These are phyloP conservation scores for Cunninghamia lanceolata DNA, from an alignment of 75 land plant genomes.

Conservation along the genomic window DNA sequence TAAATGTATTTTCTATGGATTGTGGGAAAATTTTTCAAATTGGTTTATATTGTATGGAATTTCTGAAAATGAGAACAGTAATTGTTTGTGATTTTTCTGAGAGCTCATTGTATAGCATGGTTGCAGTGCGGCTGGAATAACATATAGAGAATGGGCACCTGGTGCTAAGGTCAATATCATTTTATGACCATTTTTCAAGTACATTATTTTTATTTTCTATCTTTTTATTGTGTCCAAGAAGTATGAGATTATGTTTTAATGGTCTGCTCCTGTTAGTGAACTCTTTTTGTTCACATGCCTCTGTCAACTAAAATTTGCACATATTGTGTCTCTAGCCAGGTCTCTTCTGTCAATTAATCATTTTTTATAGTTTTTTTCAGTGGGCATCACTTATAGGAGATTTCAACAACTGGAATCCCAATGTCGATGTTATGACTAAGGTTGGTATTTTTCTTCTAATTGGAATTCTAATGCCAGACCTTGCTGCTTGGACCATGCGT, in stretches of 20 bases:
- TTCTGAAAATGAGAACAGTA: background rate
- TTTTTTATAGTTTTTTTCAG: conserved; percentile 32
- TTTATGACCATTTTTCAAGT: conserved; percentile 1
- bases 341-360: background rate
- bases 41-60: background rate
- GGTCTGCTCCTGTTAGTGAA: background rate
- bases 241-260: background rate
- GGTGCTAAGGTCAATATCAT: conserved; percentile 73
- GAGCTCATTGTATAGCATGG: conserved; percentile 9
- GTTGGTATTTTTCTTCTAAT: conserved; percentile 30
- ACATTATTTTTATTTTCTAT: background rate
- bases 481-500: background rate
- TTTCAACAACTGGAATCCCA: conserved; percentile 93
- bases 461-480: background rate
- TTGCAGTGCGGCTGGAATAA: conserved; percentile 69
- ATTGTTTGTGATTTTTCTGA: background rate
- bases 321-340: background rate
- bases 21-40: background rate
- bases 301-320: background rate
- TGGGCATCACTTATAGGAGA: conserved; percentile 82
- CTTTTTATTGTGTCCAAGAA: background rate
- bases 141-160: conserved; percentile 96
- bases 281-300: background rate
- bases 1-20: background rate
- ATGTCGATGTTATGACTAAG: conserved; percentile 82